Evolutionary conservation across 345 rosid species (phyloP), one percentile per base, ranked within the genome.

Genomic region (Mallotus nudiflorus): DNA sequence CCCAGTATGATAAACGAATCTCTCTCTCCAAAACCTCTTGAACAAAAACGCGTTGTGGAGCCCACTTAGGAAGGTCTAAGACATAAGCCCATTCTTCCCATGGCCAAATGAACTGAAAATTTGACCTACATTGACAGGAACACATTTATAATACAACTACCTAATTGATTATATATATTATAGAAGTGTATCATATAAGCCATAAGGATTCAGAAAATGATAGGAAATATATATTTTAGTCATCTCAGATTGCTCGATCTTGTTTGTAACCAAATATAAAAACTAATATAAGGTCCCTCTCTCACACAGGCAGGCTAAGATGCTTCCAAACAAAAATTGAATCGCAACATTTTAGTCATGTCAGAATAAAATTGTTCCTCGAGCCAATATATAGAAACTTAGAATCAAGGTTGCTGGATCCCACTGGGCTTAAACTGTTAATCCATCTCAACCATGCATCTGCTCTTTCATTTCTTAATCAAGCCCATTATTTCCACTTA

Each of bases 21-120:
- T 95, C 99, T 82, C 99, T 89, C 82, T 95, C 97, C 86, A 95
- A 72, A 73, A 95, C 96, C 80, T 95, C 99, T 84, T 89, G 96
- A 68, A 95, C 99, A 86, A 95, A 95, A 27, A 88, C 94, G 35
- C 96, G 97, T 79, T 95, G 93, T 44, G 99, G 99, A 33, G 96
- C 98, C 99, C 99, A 95, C 77, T 88, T 89, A 74, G 98, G 98
- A 64, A 95, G 96, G 76, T 87, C 96, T 73, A 95, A 75, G 69
- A 95, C 99, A 85, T 84, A 86, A 64, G 91, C 97, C 99, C 99
- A 95, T 78, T 95, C 99, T 79, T 95, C 99, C 99, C 99, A 95
- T 12, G 99, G 99, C 99, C 99, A 95, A 72, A 92, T 92, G 82
- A 92, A 92, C 70, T 95, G 98, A 73, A 95, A 95, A 79, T 95